phyloP scores from a whole-genome alignment of 441 rosid species.

The Flueggea neowawraea region DNA sequence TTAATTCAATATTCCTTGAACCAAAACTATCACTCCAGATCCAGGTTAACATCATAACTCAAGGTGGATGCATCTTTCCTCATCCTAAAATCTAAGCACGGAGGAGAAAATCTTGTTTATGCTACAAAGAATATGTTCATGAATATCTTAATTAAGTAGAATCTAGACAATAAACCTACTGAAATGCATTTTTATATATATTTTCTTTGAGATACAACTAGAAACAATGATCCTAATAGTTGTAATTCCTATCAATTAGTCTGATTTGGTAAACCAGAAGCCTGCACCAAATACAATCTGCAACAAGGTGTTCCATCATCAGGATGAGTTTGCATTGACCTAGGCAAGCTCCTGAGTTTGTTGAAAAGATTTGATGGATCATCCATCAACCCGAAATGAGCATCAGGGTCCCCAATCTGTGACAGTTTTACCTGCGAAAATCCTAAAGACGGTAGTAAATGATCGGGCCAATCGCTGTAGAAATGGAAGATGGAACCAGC shows the following conservation, averaged over 20 bases:
- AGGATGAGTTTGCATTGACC: slow-evolving; percentile 68
- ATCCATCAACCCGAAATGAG: slow-evolving; percentile 73
- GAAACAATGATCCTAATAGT: too few species aligned
- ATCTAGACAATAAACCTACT: too few species aligned
- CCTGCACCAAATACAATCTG: slow-evolving; percentile 87
- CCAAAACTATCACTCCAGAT: too few species aligned
- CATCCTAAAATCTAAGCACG: too few species aligned
- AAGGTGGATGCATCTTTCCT: too few species aligned
- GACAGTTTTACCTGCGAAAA: slow-evolving; percentile 81
- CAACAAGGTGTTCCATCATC: slow-evolving; percentile 90
- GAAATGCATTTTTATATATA: too few species aligned
- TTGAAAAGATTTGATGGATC: slow-evolving; percentile 76
- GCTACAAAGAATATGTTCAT: too few species aligned
- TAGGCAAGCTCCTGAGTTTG: slow-evolving; percentile 79
- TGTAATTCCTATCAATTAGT: slow-evolving; percentile 19
- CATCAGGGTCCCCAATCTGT: slow-evolving; percentile 92
- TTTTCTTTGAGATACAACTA: too few species aligned
- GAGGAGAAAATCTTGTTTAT: too few species aligned
- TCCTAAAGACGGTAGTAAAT: slow-evolving; percentile 76
- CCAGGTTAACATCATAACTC: too few species aligned
- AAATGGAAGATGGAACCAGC: slow-evolving; percentile 69
- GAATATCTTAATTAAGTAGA: too few species aligned
- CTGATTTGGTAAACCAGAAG: slow-evolving; percentile 69
- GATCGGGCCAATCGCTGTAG: slow-evolving; percentile 96
- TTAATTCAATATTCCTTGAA: too few species aligned